A percentile compares a stretch with the other conserved stretches of the same genome.
Evolutionary conservation across 2,329 filamentous ascomycete genomes (phyloP).

Genomic region (Arthrobotrys sinensis): DNA sequence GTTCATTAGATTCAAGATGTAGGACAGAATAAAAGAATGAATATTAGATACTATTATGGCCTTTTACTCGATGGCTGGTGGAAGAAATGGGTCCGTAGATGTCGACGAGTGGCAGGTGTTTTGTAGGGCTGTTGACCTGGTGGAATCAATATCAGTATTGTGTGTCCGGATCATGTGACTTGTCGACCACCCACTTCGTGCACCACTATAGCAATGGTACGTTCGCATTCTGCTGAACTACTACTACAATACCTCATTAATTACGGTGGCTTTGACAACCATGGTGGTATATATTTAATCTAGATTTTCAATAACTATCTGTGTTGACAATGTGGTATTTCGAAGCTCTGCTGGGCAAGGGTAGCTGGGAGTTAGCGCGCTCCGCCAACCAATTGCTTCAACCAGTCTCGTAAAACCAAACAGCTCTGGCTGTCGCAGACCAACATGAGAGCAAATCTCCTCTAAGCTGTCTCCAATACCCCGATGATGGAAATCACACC

Average conservation of each 20-base stretch:
- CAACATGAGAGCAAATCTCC: constrained; percentile 2
- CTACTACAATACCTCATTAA: too few species aligned
- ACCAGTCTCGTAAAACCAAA: neutral
- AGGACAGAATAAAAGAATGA: neutral
- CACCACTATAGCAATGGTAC: too few species aligned
- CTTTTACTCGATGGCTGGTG: neutral
- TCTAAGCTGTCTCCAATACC: neutral
- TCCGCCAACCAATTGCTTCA: constrained; percentile 9
- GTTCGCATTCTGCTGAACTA: neutral
- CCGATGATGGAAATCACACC: constrained; percentile 35
- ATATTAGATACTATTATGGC: neutral
- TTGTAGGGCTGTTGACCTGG: neutral
- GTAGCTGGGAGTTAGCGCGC: constrained; percentile 11
- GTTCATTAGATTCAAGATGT: neutral
- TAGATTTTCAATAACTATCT: too few species aligned
- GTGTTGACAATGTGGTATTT: constrained; percentile 29
- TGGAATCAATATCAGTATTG: neutral
- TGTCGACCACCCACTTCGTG: too few species aligned
- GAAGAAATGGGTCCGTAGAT: neutral
- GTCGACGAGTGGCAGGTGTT: constrained; percentile 9
- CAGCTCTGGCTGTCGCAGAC: constrained; percentile 5
- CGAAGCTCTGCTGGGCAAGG: constrained; percentile 6
- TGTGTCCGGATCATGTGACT: too few species aligned
- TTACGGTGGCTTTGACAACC: too few species aligned
- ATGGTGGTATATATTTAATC: neutral